phyloP scores from a whole-genome alignment of 2,329 filamentous ascomycete species.

The Xylaria sp. region DNA sequence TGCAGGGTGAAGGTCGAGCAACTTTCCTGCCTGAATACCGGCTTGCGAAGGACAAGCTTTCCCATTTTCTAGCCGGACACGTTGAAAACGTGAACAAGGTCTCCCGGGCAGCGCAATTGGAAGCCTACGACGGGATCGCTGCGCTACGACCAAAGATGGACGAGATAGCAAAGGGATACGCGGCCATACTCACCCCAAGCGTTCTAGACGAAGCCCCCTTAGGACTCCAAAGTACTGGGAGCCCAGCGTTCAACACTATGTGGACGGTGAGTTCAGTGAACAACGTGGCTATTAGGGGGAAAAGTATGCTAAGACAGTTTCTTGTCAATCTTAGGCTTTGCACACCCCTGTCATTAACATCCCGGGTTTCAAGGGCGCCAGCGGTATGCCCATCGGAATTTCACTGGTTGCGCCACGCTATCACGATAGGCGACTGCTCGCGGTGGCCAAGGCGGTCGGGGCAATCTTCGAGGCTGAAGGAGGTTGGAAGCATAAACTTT shows the following conservation, averaged over 20 bases:
- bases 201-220: constrained; percentile 64
- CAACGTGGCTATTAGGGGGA: not conserved
- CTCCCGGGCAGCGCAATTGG: constrained; percentile 54
- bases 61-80: constrained; percentile 51
- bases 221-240: constrained; percentile 60
- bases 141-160: constrained; percentile 61
- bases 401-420: constrained; percentile 56
- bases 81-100: constrained; percentile 55
- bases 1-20: constrained; percentile 57
- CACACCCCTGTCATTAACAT: constrained; percentile 70
- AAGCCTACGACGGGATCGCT: constrained; percentile 61
- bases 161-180: constrained; percentile 55
- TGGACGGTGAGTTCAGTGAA: constrained; percentile 54
- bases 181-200: constrained; percentile 63
- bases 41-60: constrained; percentile 53
- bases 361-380: constrained; percentile 63
- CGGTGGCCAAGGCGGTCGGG: constrained; percentile 47
- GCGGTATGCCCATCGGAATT: constrained; percentile 64
- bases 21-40: constrained; percentile 62
- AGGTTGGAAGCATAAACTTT: constrained; percentile 35
- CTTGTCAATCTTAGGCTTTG: constrained; percentile 45
- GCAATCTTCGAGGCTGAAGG: constrained; percentile 47
- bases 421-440: constrained; percentile 49
- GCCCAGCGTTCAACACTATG: constrained; percentile 54
- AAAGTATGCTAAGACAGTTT: not conserved